phyloP scores from a whole-genome alignment of 2,329 filamentous ascomycete species.

The Epichloe hybrida region DNA sequence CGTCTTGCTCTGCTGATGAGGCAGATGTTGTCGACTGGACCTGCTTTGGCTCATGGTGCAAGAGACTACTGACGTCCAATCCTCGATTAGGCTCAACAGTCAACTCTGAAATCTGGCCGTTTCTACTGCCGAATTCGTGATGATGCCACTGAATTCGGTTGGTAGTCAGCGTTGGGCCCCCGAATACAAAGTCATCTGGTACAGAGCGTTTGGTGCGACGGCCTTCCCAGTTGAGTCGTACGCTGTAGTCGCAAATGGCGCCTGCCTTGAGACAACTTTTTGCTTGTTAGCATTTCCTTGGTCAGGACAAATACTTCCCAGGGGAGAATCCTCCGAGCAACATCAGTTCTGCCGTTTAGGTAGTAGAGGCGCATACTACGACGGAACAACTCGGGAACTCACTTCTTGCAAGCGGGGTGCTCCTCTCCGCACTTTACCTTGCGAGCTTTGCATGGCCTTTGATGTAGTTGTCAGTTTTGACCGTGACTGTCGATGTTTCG shows the following conservation, averaged over 20 bases:
- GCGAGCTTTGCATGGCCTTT: constrained; percentile 64
- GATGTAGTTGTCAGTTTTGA: neutral
- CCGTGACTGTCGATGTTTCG: neutral
- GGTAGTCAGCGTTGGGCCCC: neutral
- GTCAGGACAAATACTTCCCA: too few species aligned
- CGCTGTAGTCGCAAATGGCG: constrained; percentile 67
- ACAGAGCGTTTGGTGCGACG: constrained; percentile 23
- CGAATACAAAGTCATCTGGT: neutral
- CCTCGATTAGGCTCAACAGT: neutral
- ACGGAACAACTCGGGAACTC: constrained; percentile 10
- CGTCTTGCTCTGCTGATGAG: neutral
- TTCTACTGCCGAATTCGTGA: neutral
- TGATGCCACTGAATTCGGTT: constrained; percentile 1
- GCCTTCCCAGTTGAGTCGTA: constrained; percentile 70
- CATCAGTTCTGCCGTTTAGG: neutral
- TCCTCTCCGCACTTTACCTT: constrained; percentile 68
- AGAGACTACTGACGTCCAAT: neutral
- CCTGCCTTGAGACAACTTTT: constrained; percentile 51
- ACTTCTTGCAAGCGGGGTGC: constrained; percentile 57
- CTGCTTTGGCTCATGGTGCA: neutral
- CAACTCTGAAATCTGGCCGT: neutral
- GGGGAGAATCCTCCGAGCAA: too few species aligned
- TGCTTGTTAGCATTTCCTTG: neutral
- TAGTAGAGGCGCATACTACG: neutral
- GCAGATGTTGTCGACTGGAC: neutral